Conservation (phyloP, 2,329 filamentous ascomycete species). For the Pezicula rhizophila region DNA sequence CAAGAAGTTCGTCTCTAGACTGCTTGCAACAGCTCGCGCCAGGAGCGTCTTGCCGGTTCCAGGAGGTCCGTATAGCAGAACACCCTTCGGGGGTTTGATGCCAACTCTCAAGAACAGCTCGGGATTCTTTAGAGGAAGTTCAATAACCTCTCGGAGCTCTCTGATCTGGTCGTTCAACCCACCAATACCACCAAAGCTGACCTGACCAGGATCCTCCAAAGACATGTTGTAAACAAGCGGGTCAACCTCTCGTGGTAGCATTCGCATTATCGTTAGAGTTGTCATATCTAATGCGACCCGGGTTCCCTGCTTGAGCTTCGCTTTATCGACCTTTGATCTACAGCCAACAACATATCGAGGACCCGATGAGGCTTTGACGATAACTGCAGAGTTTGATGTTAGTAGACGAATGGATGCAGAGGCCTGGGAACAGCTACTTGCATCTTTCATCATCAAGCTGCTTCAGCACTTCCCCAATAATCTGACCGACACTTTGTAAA, state of each 20-base stretch:
- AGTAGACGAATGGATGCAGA: constrained; percentile 5
- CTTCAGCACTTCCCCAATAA: constrained; percentile 98
- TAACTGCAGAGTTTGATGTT: constrained; percentile 53
- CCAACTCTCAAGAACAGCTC: constrained; percentile 95
- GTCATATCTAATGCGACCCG: constrained; percentile 98
- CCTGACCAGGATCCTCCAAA: constrained; percentile 91
- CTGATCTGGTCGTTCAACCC: constrained; percentile 97
- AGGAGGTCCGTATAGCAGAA: constrained; percentile 89
- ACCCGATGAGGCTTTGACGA: constrained; percentile 95
- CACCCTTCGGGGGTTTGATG: constrained; percentile 98
- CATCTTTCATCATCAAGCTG: constrained; percentile 98
- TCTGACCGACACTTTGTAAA: constrained; percentile 96
- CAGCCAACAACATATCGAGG: constrained; percentile 97
- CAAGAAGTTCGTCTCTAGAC: constrained; percentile 94
- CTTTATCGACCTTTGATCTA: constrained; percentile 95
- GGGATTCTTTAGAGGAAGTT: constrained; percentile 95
- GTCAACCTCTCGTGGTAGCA: constrained; percentile 97
- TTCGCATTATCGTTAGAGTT: constrained; percentile 98
- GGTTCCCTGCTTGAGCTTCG: constrained; percentile 95
- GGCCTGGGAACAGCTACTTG: constrained; percentile 40
- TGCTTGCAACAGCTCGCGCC: constrained; percentile 90
- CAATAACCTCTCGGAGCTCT: constrained; percentile 95
- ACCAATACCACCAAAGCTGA: constrained; percentile 96
- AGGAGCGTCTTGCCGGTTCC: constrained; percentile 95
- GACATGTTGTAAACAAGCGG: constrained; percentile 99